phyloP scores from a whole-genome alignment of 2,329 filamentous ascomycete genomes.

The Trichoderma lentiforme region DNA sequence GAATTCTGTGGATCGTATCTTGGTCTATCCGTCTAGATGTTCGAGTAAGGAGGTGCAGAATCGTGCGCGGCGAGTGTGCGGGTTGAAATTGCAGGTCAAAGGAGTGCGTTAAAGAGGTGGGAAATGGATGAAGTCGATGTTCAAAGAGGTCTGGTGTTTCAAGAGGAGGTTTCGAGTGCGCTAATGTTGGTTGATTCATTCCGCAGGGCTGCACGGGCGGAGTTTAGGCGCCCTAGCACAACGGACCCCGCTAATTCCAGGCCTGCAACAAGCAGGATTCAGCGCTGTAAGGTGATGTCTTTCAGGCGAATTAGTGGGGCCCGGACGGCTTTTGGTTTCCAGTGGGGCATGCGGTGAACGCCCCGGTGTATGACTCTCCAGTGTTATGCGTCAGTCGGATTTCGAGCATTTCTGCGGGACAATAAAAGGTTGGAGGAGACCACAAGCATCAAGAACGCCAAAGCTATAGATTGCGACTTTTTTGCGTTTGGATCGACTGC shows the following conservation, averaged over 20 bases:
- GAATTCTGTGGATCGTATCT: neutral
- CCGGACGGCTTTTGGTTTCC: no score
- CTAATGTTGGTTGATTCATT: neutral
- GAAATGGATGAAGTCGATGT: neutral
- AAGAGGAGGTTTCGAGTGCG: slow-evolving; percentile 14
- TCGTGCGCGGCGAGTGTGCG: neutral
- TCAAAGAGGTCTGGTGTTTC: neutral
- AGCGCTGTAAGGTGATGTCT: neutral
- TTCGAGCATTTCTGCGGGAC: neutral
- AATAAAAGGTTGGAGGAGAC: neutral
- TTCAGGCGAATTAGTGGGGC: no score
- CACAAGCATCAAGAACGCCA: neutral
- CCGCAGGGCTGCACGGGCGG: neutral
- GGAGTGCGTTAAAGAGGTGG: neutral
- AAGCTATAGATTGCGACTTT: neutral
- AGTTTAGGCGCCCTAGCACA: neutral
- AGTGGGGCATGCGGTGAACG: neutral
- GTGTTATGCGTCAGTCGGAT: neutral
- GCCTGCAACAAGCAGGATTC: neutral
- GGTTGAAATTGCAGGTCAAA: neutral
- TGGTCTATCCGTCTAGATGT: neutral
- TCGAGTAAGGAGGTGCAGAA: neutral
- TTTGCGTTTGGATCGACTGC: neutral
- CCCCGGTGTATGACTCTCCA: neutral
- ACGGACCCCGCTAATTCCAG: neutral